Conservation (phyloP, 257 asterid genomes). For the Solanum virginianum region DNA sequence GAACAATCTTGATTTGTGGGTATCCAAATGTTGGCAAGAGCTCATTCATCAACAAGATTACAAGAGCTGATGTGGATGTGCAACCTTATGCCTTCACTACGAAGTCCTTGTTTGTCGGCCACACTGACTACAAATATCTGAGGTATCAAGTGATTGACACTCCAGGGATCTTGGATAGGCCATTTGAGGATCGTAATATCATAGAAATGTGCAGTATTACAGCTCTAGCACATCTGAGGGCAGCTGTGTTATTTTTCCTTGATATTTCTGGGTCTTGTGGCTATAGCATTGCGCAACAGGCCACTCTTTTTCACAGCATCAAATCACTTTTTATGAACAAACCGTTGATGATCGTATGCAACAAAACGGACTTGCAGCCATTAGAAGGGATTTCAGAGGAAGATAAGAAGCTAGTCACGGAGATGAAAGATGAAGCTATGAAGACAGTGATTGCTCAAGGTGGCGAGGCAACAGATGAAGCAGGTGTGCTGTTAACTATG, state of each 20-base stretch:
- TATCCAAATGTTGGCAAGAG: conserved; percentile 98
- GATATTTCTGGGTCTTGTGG: conserved; percentile 98
- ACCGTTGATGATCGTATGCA: conserved; percentile 79
- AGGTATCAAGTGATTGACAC: conserved; percentile 96
- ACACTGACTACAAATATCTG: conserved; percentile 81
- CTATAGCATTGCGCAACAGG: conserved; percentile 83
- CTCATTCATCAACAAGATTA: conserved; percentile 84
- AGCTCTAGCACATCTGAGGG: conserved; percentile 93
- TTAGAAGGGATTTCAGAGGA: conserved; percentile 70
- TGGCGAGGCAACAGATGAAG: conserved; percentile 60
- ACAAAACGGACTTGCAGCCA: conserved; percentile 88
- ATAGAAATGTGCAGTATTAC: conserved; percentile 99
- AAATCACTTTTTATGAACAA: conserved; percentile 91
- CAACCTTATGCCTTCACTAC: conserved; percentile 99
- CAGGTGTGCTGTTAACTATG: conserved; percentile 75
- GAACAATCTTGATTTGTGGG: conserved; percentile 94
- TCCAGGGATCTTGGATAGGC: conserved; percentile 92
- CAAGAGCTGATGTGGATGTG: conserved; percentile 95
- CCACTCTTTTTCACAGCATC: conserved; percentile 90
- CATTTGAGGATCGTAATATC: conserved; percentile 94
- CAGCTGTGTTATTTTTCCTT: conserved; percentile 88
- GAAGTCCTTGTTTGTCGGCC: conserved; percentile 90
- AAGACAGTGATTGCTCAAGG: conserved; percentile 85
- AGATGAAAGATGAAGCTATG: conserved; percentile 92
- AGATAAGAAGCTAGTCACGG: conserved; percentile 68